These are phyloP conservation scores for Magnusiomyces tetraspermus DNA, from an alignment of 1,139 yeast species.

Conservation along the genomic window DNA sequence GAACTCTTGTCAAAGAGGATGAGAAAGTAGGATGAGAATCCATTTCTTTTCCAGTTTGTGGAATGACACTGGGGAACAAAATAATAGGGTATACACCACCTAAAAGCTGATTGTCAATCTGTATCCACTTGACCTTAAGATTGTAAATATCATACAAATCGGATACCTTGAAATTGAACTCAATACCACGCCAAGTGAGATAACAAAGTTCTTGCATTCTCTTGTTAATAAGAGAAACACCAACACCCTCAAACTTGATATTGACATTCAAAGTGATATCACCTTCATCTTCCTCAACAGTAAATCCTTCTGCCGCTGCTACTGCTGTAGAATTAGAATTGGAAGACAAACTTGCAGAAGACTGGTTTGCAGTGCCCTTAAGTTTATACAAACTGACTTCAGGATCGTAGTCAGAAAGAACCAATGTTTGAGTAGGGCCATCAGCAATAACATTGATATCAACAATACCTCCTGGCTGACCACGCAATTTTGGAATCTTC, in stretches of 20 bases:
- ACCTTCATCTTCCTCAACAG: slow-evolving; percentile 58
- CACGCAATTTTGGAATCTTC: slow-evolving; percentile 38
- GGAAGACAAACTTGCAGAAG: slow-evolving; percentile 11
- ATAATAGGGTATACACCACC: slow-evolving; percentile 86
- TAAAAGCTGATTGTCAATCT: slow-evolving; percentile 81
- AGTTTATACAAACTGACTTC: slow-evolving; percentile 61
- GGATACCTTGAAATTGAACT: slow-evolving; percentile 71
- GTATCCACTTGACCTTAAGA: slow-evolving; percentile 85
- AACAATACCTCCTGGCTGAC: slow-evolving; percentile 42
- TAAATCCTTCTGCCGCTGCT: slow-evolving; percentile 24
- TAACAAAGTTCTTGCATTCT: slow-evolving; percentile 72
- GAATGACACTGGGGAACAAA: slow-evolving; percentile 84
- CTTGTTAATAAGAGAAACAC: slow-evolving; percentile 71
- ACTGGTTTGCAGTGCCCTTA: slow-evolving; percentile 3
- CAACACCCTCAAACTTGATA: slow-evolving; percentile 76
- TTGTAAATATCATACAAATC: slow-evolving; percentile 75
- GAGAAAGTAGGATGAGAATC: slow-evolving; percentile 86
- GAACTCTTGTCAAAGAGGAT: slow-evolving; percentile 71
- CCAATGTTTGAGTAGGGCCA: slow-evolving; percentile 86
- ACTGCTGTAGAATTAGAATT: slow-evolving; percentile 1
- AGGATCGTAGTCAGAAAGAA: slow-evolving; percentile 76
- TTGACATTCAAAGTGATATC: slow-evolving; percentile 39
- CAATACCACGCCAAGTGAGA: slow-evolving; percentile 70
- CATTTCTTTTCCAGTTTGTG: slow-evolving; percentile 76
- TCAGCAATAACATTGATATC: slow-evolving; percentile 93